Conservation (phyloP, 495 filamentous ascomycete species). For the Tetracladium marchalianum region DNA sequence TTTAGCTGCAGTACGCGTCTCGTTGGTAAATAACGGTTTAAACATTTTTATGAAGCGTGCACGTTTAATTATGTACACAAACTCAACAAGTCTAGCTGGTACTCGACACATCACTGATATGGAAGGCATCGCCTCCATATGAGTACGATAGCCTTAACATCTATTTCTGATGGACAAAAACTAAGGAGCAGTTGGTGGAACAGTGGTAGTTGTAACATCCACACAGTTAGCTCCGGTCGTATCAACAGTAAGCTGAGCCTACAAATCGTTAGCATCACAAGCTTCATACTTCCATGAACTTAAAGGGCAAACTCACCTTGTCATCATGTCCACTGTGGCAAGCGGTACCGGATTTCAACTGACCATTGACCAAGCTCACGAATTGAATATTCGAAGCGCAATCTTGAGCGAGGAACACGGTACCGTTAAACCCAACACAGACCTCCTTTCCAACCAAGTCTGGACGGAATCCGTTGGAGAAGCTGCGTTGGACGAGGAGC, state of each 20-base stretch:
- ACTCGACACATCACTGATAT: no score
- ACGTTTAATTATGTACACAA: no score
- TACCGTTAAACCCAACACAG: conserved; percentile 23
- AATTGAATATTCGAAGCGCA: conserved; percentile 16
- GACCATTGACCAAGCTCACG: conserved; percentile 18
- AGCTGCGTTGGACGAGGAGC: conserved; percentile 20
- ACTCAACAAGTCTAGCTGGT: no score
- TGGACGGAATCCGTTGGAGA: conserved; percentile 17
- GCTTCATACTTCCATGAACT: no score
- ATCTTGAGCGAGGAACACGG: conserved; percentile 20
- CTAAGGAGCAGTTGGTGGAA: conserved; percentile 19
- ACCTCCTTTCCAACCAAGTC: conserved; percentile 21
- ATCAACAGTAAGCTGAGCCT: conserved; percentile 14
- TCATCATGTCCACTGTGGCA: conserved; percentile 24
- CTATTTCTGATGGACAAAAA: background rate
- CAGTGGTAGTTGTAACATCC: conserved; percentile 18
- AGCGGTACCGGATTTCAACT: conserved; percentile 16
- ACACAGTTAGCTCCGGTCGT: conserved; percentile 15
- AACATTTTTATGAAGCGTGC: no score
- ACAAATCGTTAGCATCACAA: no score
- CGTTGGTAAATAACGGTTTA: no score
- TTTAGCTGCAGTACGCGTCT: no score
- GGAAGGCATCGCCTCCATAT: no score
- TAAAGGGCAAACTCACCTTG: conserved; percentile 4
- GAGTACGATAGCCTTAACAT: no score